Conservation (phyloP, 345 rosid species). For the Microcos paniculata region DNA sequence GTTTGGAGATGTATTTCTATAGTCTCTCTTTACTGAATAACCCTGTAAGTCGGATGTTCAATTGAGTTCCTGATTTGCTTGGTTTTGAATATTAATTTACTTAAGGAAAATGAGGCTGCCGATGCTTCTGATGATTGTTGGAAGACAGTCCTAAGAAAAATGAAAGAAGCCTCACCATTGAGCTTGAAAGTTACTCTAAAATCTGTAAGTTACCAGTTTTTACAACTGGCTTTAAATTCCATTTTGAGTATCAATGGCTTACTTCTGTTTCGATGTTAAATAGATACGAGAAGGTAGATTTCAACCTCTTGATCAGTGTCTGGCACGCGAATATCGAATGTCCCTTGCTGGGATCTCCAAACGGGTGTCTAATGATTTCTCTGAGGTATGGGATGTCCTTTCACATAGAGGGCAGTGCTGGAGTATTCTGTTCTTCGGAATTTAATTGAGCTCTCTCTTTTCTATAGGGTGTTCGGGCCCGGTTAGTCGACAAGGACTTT, state of each 20-base stretch:
- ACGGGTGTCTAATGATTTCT: slow-evolving; percentile 66
- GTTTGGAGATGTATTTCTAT: background rate
- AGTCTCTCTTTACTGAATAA: background rate
- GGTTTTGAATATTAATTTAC: slow-evolving; percentile 8
- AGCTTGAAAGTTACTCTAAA: slow-evolving; percentile 79
- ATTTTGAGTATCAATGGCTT: background rate
- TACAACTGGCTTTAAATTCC: slow-evolving; percentile 5
- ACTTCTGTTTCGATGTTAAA: slow-evolving; percentile 21
- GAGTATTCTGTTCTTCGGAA: background rate
- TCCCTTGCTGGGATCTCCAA: slow-evolving; percentile 60
- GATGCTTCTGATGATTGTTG: slow-evolving; percentile 59
- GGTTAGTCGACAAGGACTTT: slow-evolving; percentile 80
- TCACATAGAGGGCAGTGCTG: background rate
- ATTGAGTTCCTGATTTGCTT: slow-evolving; percentile 2
- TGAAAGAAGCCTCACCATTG: slow-evolving; percentile 88
- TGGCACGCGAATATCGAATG: slow-evolving; percentile 72
- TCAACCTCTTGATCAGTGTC: slow-evolving; percentile 81
- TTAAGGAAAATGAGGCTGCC: slow-evolving; percentile 65
- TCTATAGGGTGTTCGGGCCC: slow-evolving; percentile 76
- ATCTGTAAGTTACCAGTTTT: slow-evolving; percentile 53
- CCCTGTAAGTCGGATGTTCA: background rate
- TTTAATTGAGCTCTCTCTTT: background rate
- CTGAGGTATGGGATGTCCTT: slow-evolving; percentile 48
- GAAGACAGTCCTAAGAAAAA: slow-evolving; percentile 48
- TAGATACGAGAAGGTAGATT: slow-evolving; percentile 92